These are phyloP conservation scores for Penicillium lagena DNA, from an alignment of 495 filamentous ascomycete species.

Conservation along the genomic window DNA sequence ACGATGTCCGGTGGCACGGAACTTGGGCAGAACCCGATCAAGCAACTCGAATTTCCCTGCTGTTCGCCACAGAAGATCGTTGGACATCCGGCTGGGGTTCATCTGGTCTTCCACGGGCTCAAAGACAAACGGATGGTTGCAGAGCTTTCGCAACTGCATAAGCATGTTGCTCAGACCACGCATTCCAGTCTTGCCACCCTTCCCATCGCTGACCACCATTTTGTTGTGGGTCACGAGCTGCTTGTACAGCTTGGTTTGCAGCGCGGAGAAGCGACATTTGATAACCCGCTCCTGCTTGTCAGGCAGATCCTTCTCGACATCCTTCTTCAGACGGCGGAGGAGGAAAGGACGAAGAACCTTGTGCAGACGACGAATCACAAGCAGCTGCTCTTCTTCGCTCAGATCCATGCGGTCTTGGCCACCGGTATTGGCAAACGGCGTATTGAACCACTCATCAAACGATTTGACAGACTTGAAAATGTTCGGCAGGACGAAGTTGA, in stretches of 20 bases:
- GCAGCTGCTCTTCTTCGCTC: slow-evolving; percentile 97
- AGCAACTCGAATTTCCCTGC: slow-evolving; percentile 96
- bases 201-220: slow-evolving; percentile 87
- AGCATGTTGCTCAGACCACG: slow-evolving; percentile 98
- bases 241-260: slow-evolving; percentile 90
- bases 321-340: slow-evolving; percentile 96
- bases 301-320: slow-evolving; percentile 96
- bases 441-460: slow-evolving; percentile 99
- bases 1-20: slow-evolving; percentile 79
- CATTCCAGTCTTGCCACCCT: slow-evolving; percentile 92
- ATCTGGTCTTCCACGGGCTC: slow-evolving; percentile 97
- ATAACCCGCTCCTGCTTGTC: slow-evolving; percentile 99
- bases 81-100: slow-evolving; percentile 80
- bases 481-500: slow-evolving; percentile 96
- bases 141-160: slow-evolving; percentile 97
- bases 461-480: slow-evolving; percentile 99
- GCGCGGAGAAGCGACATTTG: slow-evolving; percentile 95
- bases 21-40: slow-evolving; percentile 89
- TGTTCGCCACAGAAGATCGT: slow-evolving; percentile 92
- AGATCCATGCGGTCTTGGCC: slow-evolving; percentile 97
- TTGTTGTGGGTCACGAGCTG: slow-evolving; percentile 94
- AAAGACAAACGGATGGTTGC: slow-evolving; percentile 98
- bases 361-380: slow-evolving; percentile 96
- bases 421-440: slow-evolving; percentile 96
- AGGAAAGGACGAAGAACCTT: slow-evolving; percentile 97